Conservation (phyloP, 1,139 yeast genomes). For the Geotrichum candidum region DNA sequence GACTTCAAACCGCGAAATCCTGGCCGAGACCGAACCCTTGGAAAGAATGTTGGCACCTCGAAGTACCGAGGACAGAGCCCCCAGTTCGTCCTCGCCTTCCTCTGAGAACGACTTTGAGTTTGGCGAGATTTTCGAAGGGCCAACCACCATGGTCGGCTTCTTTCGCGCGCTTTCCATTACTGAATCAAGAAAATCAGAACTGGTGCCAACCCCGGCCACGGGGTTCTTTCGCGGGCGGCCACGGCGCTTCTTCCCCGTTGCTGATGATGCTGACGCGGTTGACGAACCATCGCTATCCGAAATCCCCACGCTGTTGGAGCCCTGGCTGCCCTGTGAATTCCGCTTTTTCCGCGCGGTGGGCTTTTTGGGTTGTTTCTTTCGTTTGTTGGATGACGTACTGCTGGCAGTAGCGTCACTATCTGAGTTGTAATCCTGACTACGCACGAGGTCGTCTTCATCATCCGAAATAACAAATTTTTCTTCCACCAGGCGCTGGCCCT, state of each 20-base stretch:
- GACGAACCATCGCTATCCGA: constrained; percentile 11
- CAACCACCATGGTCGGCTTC: constrained; percentile 1
- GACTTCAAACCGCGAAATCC: constrained; percentile 13
- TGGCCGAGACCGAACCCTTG: constrained; percentile 12
- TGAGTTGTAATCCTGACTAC: not conserved
- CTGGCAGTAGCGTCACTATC: constrained; percentile 5
- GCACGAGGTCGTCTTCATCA: not conserved
- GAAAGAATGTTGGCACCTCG: constrained; percentile 6
- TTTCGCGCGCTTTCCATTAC: not conserved
- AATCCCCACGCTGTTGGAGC: constrained; percentile 1
- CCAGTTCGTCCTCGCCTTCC: not conserved
- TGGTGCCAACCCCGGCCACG: not conserved
- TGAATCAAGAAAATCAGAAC: not conserved
- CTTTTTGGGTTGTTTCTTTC: not conserved
- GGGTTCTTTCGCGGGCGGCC: constrained; percentile 8
- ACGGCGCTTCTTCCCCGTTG: not conserved
- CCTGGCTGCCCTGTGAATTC: not conserved
- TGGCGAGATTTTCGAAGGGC: not conserved
- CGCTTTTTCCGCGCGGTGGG: not conserved
- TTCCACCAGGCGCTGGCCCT: not conserved
- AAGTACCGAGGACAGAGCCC: not conserved
- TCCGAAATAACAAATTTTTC: not conserved
- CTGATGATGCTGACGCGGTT: not conserved
- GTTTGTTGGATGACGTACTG: constrained; percentile 4
- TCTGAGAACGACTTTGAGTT: not conserved